phyloP scores from a whole-genome alignment of 2,329 filamentous ascomycete species.

The Corinectria fuckeliana region DNA sequence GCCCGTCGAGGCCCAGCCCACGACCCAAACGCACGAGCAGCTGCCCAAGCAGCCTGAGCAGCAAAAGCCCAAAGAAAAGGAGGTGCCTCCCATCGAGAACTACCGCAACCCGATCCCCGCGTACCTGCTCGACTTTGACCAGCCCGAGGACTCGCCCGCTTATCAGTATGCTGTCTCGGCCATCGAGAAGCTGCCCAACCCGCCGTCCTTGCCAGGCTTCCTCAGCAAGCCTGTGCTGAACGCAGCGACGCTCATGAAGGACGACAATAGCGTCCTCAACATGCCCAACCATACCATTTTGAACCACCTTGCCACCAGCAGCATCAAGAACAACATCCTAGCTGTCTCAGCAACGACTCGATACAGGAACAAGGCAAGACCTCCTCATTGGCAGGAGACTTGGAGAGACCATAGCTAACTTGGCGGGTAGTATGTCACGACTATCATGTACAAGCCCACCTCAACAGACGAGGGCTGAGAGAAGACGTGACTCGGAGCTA shows the following conservation, averaged over 20 bases:
- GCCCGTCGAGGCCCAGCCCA: conserved; percentile 34
- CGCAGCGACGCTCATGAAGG: conserved; percentile 88
- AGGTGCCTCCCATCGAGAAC: conserved; percentile 59
- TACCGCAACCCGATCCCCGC: conserved; percentile 81
- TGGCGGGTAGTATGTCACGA: conserved; percentile 85
- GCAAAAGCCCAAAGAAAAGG: conserved; percentile 59
- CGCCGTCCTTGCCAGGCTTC: conserved; percentile 87
- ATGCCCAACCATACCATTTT: conserved; percentile 97
- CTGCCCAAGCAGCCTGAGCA: conserved; percentile 24
- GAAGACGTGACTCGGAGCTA: background rate
- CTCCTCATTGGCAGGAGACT: background rate
- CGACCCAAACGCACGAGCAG: conserved; percentile 19
- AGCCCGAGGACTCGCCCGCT: conserved; percentile 75
- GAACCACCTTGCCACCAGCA: conserved; percentile 96
- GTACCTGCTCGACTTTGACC: conserved; percentile 87
- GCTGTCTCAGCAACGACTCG: conserved; percentile 97
- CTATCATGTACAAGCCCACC: conserved; percentile 95
- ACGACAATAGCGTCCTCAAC: conserved; percentile 95
- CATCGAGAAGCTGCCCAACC: conserved; percentile 79
- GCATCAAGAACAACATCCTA: conserved; percentile 94
- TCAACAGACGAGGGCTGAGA: conserved; percentile 55
- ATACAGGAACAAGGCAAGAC: conserved; percentile 87
- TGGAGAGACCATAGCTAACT: conserved; percentile 17
- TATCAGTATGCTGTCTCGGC: conserved; percentile 79
- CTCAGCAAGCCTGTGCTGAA: conserved; percentile 95